Conservation (phyloP, 352 stramenopile genomes). For the Peronospora destructor region DNA sequence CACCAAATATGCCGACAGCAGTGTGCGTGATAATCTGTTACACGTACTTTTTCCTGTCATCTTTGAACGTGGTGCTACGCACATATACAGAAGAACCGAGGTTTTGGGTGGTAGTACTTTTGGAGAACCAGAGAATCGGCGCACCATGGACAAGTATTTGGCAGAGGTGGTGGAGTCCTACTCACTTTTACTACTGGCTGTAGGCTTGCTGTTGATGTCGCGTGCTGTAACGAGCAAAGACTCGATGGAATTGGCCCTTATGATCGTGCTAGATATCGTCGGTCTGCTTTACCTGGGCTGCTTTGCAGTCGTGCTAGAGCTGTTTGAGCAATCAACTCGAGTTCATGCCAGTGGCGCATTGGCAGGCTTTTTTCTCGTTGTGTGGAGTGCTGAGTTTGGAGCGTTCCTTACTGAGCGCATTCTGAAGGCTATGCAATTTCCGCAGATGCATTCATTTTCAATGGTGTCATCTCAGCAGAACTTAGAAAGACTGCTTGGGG, state of each 20-base stretch:
- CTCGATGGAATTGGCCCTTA: slow-evolving; percentile 49
- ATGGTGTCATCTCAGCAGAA: slow-evolving; percentile 53
- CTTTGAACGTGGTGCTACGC: slow-evolving; percentile 41
- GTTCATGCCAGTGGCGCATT: slow-evolving; percentile 26
- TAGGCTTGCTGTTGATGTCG: slow-evolving; percentile 38
- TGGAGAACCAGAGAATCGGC: slow-evolving; percentile 7
- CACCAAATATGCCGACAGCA: slow-evolving; percentile 42
- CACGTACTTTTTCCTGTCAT: slow-evolving; percentile 45
- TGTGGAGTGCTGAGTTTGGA: slow-evolving; percentile 51
- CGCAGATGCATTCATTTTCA: slow-evolving; percentile 49
- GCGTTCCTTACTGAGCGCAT: slow-evolving; percentile 40
- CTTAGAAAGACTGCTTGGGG: slow-evolving; percentile 48
- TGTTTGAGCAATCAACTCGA: slow-evolving; percentile 36
- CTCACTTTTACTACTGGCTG: slow-evolving; percentile 37
- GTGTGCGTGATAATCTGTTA: slow-evolving; percentile 40
- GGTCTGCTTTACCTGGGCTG: slow-evolving; percentile 45
- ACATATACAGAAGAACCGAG: slow-evolving; percentile 4
- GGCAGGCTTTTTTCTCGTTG: slow-evolving; percentile 45
- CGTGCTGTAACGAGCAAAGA: slow-evolving; percentile 55
- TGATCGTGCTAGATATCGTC: slow-evolving; percentile 46
- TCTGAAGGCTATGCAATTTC: slow-evolving; percentile 42
- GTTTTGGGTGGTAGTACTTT: neutral
- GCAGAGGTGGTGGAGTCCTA: slow-evolving; percentile 48
- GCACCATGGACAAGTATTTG: slow-evolving; percentile 31
- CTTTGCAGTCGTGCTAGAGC: slow-evolving; percentile 38